phyloP scores from a whole-genome alignment of 345 rosid genomes.

The Gossypium sturtianum region DNA sequence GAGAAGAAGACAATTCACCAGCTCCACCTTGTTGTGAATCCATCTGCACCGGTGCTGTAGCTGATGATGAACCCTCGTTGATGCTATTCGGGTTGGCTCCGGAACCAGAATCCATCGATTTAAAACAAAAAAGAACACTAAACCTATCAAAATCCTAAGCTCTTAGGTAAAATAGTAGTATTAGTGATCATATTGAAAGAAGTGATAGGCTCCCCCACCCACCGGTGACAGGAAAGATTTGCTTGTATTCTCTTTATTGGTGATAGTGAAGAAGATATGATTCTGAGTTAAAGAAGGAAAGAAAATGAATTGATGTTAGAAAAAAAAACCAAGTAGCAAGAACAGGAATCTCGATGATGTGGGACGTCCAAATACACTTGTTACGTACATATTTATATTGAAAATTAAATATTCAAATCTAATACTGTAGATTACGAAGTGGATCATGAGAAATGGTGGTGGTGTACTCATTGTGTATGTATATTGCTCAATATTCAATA shows the following conservation, averaged over 20 bases:
- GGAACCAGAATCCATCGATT: slow-evolving; percentile 29
- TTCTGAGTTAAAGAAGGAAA: not conserved
- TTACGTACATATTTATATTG: too few relatives aligned
- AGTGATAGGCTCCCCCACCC: not conserved
- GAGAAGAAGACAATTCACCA: slow-evolving; percentile 17
- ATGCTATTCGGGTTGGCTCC: slow-evolving; percentile 21
- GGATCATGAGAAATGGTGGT: not conserved
- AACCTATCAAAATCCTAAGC: not conserved
- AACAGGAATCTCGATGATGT: not conserved
- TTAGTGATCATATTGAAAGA: not conserved
- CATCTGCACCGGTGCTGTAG: slow-evolving; percentile 2
- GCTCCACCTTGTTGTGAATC: not conserved
- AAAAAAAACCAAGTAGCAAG: not conserved
- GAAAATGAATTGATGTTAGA: not conserved
- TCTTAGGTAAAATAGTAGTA: not conserved
- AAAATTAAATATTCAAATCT: too few relatives aligned
- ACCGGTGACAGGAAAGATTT: not conserved
- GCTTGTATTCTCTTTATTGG: not conserved
- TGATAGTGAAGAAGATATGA: not conserved
- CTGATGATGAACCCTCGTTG: slow-evolving; percentile 23
- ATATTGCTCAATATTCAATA: too few relatives aligned
- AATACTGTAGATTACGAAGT: not conserved
- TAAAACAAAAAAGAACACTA: not conserved
- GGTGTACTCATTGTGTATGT: not conserved
- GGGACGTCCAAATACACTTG: not conserved